These are phyloP conservation scores for Groenewaldozyma sp. DNA, from an alignment of 1,139 yeast species.

Conservation along the genomic window DNA sequence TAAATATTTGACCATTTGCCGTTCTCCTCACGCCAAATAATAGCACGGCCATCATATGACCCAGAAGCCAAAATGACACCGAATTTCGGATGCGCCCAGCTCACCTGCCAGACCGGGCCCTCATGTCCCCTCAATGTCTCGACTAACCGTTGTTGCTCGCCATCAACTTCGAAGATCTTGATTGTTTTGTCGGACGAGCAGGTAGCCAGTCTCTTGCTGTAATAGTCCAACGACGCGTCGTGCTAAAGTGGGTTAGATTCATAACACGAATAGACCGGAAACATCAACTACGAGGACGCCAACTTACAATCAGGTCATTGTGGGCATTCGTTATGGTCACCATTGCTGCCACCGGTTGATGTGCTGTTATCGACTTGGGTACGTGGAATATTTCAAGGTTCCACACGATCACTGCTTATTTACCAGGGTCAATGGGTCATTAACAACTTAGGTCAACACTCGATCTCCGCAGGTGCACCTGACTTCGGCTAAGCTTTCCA, in stretches of 20 bases:
- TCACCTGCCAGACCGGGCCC: constrained; percentile 98
- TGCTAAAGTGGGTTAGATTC: constrained; percentile 34
- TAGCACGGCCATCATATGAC: constrained; percentile 88
- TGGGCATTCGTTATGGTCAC: constrained; percentile 31
- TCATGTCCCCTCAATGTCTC: constrained; percentile 86
- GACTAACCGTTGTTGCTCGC: constrained; percentile 57
- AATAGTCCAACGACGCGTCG: constrained; percentile 94
- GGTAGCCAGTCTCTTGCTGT: constrained; percentile 91
- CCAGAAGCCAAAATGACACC: constrained; percentile 93
- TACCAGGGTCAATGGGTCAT: too few species aligned
- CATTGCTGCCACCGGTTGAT: too few species aligned
- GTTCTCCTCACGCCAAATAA: constrained; percentile 92
- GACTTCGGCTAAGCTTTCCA: too few species aligned
- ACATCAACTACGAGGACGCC: too few species aligned
- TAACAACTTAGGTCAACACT: too few species aligned
- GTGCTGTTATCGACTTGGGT: too few species aligned
- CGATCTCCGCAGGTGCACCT: too few species aligned
- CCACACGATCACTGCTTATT: too few species aligned
- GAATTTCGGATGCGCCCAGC: constrained; percentile 99
- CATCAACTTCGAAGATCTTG: constrained; percentile 84
- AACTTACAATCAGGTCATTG: constrained; percentile 56
- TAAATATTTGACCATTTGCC: constrained; percentile 85
- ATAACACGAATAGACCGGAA: background rate
- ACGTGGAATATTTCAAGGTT: too few species aligned
- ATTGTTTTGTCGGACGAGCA: constrained; percentile 92